phyloP scores from a whole-genome alignment of 768 basidiomycete species.

The Phlegmacium glaucopus region DNA sequence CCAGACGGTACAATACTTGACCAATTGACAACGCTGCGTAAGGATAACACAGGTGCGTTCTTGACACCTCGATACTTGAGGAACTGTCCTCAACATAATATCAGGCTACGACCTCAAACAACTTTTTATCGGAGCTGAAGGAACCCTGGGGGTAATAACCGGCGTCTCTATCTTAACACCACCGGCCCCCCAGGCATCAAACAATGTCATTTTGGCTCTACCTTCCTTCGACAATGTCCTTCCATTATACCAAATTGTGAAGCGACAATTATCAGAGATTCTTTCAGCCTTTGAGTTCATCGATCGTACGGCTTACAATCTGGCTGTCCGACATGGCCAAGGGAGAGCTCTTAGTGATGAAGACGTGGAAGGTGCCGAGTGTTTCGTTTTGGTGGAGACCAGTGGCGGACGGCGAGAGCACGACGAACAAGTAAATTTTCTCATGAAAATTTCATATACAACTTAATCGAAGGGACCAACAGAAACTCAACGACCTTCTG shows the following conservation, averaged over 20 bases:
- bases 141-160: constrained; percentile 93
- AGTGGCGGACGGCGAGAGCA: constrained; percentile 91
- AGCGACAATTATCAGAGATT: constrained; percentile 85
- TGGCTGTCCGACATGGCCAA: constrained; percentile 81
- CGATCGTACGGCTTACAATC: constrained; percentile 80
- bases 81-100: constrained; percentile 1
- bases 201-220: constrained; percentile 89
- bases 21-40: constrained; percentile 84
- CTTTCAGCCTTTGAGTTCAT: constrained; percentile 97
- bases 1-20: constrained; percentile 92
- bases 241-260: constrained; percentile 78
- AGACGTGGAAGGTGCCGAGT: constrained; percentile 74
- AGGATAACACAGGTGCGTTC: constrained; percentile 90
- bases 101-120: constrained; percentile 98
- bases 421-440: constrained; percentile 75
- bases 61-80: not conserved
- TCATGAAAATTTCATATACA: constrained; percentile 1
- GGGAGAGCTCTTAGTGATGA: constrained; percentile 71
- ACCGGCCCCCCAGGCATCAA: constrained; percentile 74
- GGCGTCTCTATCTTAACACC: constrained; percentile 94
- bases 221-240: constrained; percentile 85
- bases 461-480: constrained; percentile 5
- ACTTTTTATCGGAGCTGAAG: constrained; percentile 96
- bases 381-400: constrained; percentile 93
- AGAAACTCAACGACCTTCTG: constrained; percentile 86